Conservation (phyloP, 768 basidiomycete genomes). For the Pleurotus tuoliensis region DNA sequence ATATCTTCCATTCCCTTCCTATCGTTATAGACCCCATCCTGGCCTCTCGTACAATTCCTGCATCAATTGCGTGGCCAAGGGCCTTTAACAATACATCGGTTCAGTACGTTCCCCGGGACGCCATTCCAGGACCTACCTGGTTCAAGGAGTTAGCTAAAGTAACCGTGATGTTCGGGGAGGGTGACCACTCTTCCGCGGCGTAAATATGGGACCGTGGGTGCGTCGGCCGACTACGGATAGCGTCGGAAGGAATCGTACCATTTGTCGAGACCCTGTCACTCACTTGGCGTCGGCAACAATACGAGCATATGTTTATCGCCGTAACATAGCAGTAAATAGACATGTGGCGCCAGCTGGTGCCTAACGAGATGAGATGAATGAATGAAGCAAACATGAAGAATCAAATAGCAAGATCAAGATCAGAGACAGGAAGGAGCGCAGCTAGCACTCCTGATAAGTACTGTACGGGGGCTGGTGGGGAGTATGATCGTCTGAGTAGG, state of each 20-base stretch:
- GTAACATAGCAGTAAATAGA: not conserved
- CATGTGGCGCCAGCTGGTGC: not conserved
- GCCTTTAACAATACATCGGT: slow-evolving; percentile 69
- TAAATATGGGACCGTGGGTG: not conserved
- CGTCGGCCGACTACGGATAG: slow-evolving; percentile 2
- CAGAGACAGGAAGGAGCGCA: slow-evolving; percentile 24
- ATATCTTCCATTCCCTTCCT: slow-evolving; percentile 10
- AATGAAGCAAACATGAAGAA: slow-evolving; percentile 19
- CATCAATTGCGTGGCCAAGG: slow-evolving; percentile 44
- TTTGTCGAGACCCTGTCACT: not conserved
- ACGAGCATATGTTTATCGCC: not conserved
- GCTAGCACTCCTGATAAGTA: slow-evolving; percentile 62
- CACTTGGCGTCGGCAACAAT: not conserved
- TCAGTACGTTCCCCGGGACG: slow-evolving; percentile 36
- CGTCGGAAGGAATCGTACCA: not conserved
- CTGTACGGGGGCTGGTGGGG: slow-evolving; percentile 46
- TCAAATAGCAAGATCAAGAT: slow-evolving; percentile 18
- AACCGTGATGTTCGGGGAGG: not conserved
- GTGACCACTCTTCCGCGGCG: not conserved
- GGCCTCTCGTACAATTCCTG: slow-evolving; percentile 44
- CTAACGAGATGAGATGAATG: slow-evolving; percentile 3
- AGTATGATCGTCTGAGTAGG: slow-evolving; percentile 54
- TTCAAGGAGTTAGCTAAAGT: slow-evolving; percentile 7
- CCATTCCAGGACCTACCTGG: slow-evolving; percentile 2
- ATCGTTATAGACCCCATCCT: slow-evolving; percentile 43